A percentile compares a stretch with the other conserved stretches of the same genome.
These are phyloP conservation scores for Aspergillus sp. DNA, from an alignment of 2,329 filamentous ascomycete genomes.

Conservation along the genomic window DNA sequence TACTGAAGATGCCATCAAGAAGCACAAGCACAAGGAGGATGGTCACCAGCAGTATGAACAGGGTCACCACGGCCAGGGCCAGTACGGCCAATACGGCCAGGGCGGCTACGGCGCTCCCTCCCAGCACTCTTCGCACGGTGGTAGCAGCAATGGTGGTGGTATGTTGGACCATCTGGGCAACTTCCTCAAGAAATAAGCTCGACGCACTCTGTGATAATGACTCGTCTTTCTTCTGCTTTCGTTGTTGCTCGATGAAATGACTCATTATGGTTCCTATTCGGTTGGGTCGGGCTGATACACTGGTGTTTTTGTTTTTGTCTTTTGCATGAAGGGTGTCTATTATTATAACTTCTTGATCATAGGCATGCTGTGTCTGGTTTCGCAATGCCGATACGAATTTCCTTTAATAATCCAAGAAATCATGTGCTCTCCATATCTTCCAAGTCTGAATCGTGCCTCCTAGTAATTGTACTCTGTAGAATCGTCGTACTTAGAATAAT, in stretches of 20 bases:
- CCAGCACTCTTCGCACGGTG: slow-evolving; percentile 7
- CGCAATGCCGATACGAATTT: slow-evolving; percentile 10
- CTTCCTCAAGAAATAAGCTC: slow-evolving; percentile 32
- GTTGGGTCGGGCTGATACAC: background rate
- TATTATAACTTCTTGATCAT: slow-evolving; percentile 2
- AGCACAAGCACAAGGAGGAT: slow-evolving; percentile 34
- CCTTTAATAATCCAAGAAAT: background rate
- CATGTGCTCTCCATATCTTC: background rate
- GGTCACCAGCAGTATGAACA: slow-evolving; percentile 8
- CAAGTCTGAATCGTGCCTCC: background rate
- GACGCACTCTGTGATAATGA: background rate
- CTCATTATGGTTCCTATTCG: background rate
- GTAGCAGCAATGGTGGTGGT: slow-evolving; percentile 10
- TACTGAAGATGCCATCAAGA: slow-evolving; percentile 39
- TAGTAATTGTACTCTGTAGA: background rate
- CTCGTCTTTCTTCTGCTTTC: background rate
- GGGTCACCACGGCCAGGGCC: slow-evolving; percentile 8
- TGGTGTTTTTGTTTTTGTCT: background rate
- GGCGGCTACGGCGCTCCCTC: slow-evolving; percentile 15
- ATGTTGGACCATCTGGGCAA: slow-evolving; percentile 28
- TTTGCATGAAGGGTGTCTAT: background rate
- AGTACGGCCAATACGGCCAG: slow-evolving; percentile 7
- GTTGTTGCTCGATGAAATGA: no score
- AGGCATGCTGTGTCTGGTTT: slow-evolving; percentile 10
- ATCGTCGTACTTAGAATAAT: background rate